Percentiles rank a stretch among this genome's conserved stretches.
Evolutionary conservation across 768 basidiomycete species (phyloP).

Genomic region (Trametes cingulata): DNA sequence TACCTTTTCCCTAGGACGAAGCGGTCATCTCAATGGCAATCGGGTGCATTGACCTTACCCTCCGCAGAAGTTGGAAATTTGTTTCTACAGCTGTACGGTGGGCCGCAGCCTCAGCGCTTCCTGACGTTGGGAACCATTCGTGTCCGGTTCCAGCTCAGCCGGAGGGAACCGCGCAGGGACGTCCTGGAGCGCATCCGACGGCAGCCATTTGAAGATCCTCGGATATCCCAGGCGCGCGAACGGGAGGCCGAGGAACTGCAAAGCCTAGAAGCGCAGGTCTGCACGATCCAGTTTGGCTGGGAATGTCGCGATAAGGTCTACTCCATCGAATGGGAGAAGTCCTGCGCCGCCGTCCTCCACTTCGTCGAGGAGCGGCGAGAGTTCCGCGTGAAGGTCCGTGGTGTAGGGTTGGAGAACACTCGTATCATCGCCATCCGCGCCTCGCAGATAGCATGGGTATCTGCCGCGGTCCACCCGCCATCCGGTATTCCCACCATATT

Average conservation of each 20-base stretch:
- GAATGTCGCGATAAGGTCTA: slow-evolving; percentile 56
- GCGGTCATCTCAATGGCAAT: background rate
- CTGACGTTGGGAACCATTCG: slow-evolving; percentile 35
- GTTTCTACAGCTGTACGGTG: slow-evolving; percentile 48
- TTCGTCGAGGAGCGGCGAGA: slow-evolving; percentile 48
- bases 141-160: slow-evolving; percentile 31
- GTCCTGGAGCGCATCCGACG: slow-evolving; percentile 38
- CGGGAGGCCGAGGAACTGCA: slow-evolving; percentile 34
- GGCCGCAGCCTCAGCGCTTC: slow-evolving; percentile 11
- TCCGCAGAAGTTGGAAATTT: slow-evolving; percentile 36
- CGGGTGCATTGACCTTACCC: slow-evolving; percentile 52
- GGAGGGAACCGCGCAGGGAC: slow-evolving; percentile 17
- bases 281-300: slow-evolving; percentile 59
- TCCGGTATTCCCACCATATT: slow-evolving; percentile 36
- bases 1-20: slow-evolving; percentile 42
- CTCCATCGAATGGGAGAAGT: slow-evolving; percentile 59
- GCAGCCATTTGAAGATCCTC: slow-evolving; percentile 46
- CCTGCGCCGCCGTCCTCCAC: slow-evolving; percentile 33
- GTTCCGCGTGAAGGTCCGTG: slow-evolving; percentile 41
- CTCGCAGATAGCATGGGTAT: slow-evolving; percentile 44
- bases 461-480: slow-evolving; percentile 35
- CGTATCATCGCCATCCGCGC: slow-evolving; percentile 46
- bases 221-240: slow-evolving; percentile 36
- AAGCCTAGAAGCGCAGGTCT: slow-evolving; percentile 34
- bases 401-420: background rate